Conservation (phyloP, 768 basidiomycete genomes). For the Agaricus bisporus region DNA sequence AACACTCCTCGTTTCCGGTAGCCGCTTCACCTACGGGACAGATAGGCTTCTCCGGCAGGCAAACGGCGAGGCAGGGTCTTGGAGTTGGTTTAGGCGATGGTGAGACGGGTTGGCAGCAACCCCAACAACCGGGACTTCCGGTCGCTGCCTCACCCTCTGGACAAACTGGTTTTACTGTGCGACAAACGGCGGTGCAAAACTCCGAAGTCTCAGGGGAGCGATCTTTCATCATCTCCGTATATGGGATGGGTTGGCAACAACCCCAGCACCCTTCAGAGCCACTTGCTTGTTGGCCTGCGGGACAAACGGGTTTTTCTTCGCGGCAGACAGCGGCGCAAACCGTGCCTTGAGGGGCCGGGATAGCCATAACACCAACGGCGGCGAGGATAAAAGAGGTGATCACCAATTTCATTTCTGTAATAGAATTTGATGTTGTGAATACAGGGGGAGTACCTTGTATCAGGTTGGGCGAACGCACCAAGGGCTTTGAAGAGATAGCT, state of each 20-base stretch:
- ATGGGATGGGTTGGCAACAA: background rate
- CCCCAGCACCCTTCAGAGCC: conserved; percentile 9
- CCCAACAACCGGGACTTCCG: conserved; percentile 1
- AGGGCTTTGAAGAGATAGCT: too few species aligned
- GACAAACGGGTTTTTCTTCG: background rate
- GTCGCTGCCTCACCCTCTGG: background rate
- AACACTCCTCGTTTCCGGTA: background rate
- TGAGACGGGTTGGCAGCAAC: conserved; percentile 2
- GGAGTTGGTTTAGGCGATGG: background rate
- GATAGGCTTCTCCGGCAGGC: background rate
- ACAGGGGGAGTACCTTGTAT: too few species aligned
- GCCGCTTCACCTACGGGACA: background rate
- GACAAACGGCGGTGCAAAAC: background rate
- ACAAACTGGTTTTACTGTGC: background rate
- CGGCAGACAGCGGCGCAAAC: conserved; percentile 1
- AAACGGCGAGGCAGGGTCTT: background rate
- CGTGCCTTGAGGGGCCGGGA: background rate
- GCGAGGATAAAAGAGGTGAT: background rate
- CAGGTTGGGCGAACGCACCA: too few species aligned
- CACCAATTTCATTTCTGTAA: background rate
- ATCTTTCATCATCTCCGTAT: background rate
- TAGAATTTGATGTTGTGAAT: background rate
- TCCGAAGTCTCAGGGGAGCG: background rate
- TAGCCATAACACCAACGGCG: background rate
- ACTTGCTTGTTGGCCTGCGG: background rate